A percentile compares a stretch with the other conserved stretches of the same genome.
These are phyloP conservation scores for Porodaedalea pini DNA, from an alignment of 1,284 basidiomycete species.

Conservation along the genomic window DNA sequence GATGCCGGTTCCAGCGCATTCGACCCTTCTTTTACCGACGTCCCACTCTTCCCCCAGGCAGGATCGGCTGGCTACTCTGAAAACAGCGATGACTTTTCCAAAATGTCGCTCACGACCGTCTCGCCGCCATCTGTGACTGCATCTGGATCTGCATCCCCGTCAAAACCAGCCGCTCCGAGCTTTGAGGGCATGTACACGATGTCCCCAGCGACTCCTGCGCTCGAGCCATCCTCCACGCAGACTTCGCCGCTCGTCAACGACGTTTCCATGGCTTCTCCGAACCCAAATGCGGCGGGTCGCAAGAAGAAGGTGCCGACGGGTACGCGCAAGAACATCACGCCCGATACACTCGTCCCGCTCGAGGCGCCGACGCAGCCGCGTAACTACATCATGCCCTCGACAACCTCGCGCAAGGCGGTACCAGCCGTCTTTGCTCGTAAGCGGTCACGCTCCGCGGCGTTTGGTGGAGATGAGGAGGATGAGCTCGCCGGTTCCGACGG, in stretches of 20 bases:
- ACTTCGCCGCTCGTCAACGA: conserved; percentile 19
- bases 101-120: conserved; percentile 26
- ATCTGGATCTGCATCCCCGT: not conserved
- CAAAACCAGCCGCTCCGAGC: conserved; percentile 20
- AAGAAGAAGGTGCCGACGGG: conserved; percentile 41
- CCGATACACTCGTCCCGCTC: conserved; percentile 47
- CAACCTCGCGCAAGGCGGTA: conserved; percentile 56
- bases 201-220: conserved; percentile 41
- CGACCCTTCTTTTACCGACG: conserved; percentile 20
- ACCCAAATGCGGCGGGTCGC: conserved; percentile 14
- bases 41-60: conserved; percentile 34
- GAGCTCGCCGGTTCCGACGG: conserved; percentile 44
- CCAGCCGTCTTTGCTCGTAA: conserved; percentile 54
- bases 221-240: conserved; percentile 37
- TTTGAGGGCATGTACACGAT: conserved; percentile 42
- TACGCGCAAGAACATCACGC: conserved; percentile 51
- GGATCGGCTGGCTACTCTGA: conserved; percentile 25
- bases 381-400: conserved; percentile 52
- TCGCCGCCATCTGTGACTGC: conserved; percentile 21
- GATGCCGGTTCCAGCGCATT: conserved; percentile 25
- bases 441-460: conserved; percentile 48
- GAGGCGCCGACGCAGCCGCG: conserved; percentile 57
- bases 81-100: conserved; percentile 33
- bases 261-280: not conserved
- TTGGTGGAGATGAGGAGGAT: conserved; percentile 52